phyloP scores from a whole-genome alignment of 768 basidiomycete genomes.

The Rossbeevera mucosa region DNA sequence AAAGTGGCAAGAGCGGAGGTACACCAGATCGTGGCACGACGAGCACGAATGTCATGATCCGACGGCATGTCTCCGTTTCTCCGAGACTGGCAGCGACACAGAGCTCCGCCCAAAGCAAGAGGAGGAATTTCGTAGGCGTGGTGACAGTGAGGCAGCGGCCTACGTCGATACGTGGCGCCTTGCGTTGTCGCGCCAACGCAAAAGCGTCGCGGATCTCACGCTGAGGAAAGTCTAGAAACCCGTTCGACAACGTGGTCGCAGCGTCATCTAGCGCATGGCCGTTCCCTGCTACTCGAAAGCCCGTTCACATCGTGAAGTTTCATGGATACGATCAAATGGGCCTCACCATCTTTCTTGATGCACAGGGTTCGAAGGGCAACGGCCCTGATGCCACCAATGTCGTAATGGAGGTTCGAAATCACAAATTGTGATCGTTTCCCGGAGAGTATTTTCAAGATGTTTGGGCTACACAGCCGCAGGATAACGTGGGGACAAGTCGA shows the following conservation, averaged over 20 bases:
- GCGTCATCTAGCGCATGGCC: slow-evolving; percentile 15
- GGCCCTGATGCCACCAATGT: slow-evolving; percentile 37
- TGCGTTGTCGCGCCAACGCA: slow-evolving; percentile 53
- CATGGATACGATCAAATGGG: not conserved
- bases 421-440: slow-evolving; percentile 35
- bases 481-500: slow-evolving; percentile 62
- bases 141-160: slow-evolving; percentile 57
- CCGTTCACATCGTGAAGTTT: slow-evolving; percentile 1
- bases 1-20: slow-evolving; percentile 70
- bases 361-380: slow-evolving; percentile 38
- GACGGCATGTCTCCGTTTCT: slow-evolving; percentile 57
- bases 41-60: slow-evolving; percentile 65
- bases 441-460: slow-evolving; percentile 44
- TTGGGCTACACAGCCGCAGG: slow-evolving; percentile 56
- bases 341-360: slow-evolving; percentile 35
- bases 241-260: slow-evolving; percentile 25
- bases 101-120: slow-evolving; percentile 66
- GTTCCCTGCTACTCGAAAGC: slow-evolving; percentile 15
- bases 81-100: slow-evolving; percentile 48
- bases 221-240: slow-evolving; percentile 52
- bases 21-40: slow-evolving; percentile 52
- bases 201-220: slow-evolving; percentile 57
- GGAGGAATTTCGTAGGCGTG: slow-evolving; percentile 58
- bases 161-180: slow-evolving; percentile 61
- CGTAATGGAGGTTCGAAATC: slow-evolving; percentile 29